A percentile compares a stretch with the other conserved stretches of the same genome.
Conservation (phyloP, 2,329 filamentous ascomycete species). For the Cadophora sp. region DNA sequence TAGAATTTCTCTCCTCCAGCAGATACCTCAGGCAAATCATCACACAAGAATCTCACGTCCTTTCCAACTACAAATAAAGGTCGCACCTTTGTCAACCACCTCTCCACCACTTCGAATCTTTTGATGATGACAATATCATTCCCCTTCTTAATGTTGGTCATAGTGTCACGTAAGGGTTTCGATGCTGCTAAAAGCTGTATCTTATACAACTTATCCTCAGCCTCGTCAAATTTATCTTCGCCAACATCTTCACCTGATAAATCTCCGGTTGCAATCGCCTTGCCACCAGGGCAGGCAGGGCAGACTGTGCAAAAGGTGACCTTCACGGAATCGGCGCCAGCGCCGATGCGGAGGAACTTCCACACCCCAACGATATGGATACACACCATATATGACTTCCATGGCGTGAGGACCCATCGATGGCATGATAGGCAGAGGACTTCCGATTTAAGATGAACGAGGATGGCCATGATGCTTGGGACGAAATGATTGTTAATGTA, state of each 20-base stretch:
- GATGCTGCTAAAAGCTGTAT: conserved; percentile 2
- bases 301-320: neutral
- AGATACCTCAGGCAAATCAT: conserved; percentile 6
- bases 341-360: neutral
- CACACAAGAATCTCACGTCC: neutral
- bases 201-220: neutral
- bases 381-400: neutral
- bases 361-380: neutral
- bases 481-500: too few relatives aligned
- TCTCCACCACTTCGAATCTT: conserved; percentile 1
- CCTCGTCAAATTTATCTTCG: neutral
- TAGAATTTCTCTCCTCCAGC: neutral
- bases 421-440: neutral
- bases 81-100: neutral
- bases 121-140: conserved; percentile 2
- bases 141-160: neutral
- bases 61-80: neutral
- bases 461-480: neutral
- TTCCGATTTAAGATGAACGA: neutral
- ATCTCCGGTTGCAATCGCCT: neutral
- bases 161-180: neutral
- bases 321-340: neutral
- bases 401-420: neutral
- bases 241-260: neutral
- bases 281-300: neutral